Evolutionary conservation across 805 yeast species (phyloP), one percentile per base, ranked within the genome.

Genomic region (Saccharomycopsis capsularis): DNA sequence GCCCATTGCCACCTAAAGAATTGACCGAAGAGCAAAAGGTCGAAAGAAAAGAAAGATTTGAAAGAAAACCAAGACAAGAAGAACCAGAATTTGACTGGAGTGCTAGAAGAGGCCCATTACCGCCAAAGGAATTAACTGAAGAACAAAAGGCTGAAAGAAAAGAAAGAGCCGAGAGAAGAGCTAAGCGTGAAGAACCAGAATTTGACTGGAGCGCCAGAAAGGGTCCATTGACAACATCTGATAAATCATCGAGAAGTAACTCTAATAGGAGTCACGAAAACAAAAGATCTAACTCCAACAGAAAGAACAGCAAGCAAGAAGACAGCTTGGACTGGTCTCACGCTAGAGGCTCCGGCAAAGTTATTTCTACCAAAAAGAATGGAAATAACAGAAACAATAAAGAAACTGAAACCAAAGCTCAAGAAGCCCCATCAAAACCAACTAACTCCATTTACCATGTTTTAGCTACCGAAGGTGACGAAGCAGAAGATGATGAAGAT

Each of bases 71-170:
- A 56, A 68, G 71, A 64, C 69, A 69, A 54, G 77, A 71, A 57
- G 81, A 73, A 58, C 77, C 78, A 42, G 77, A 78, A 29, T 65
- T 79, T 47, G 87, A 83, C 64, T 81, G 87, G 82, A 68, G 72
- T 54, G 59, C 63, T 45, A 71, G 68, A 49, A 70, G 75, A 68
- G 68, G 39, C 60, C 64, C 24, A 65, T 57, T 27, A 57, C 63
- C 57, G 46, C 60, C 51, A 56, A 62, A 53, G 46, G 37, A 55
- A 55, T 22, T 61, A 64, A 56, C 61, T 62, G 55, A 55, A 50
- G 45, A 59, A 50, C 22, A 66, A 57, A 56, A 58, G 71, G 36
- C 18, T 27, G 22, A 36, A 30, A 34, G 46, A 36, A 16, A 59
- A 38, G 56, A 60, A 40, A 63, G 62, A 50, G 70, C 65, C 49